Base-by-base conservation (phyloP, 2,329 filamentous ascomycete genomes). In the Pseudogymnoascus verrucosus region DNA sequence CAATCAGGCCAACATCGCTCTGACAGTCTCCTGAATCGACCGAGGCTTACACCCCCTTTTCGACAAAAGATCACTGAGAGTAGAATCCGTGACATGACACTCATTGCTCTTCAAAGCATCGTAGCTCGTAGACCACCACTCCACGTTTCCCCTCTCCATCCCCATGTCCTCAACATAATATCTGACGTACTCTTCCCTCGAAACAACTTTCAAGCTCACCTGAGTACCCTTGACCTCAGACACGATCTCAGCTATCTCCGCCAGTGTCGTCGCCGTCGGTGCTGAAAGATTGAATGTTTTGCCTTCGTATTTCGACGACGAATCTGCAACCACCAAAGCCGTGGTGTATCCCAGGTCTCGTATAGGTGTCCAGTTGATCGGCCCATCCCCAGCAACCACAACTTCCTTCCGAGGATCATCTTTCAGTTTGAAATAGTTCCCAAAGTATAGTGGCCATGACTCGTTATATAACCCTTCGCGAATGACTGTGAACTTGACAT, bases 391-490 rank as follows among this genome's bases (percentile, higher is more conserved):
- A 3, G 68, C 67, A n/a, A 71, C 23, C 7, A 71, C 54, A 36
- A 71, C 31, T 59, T 71, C 70, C 4, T 63, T 62, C 4, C 69
- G 63, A 7, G 66, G 60, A 34, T 69, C 68, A 1, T 64, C 37
- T 21, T 64, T 60, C 2, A 60, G 21, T 5, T 66, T 61, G 51
- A 64, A 69, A 31, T 62, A 64, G 61, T 69, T 68, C 1, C 69
- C 70, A 5, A 69, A 51, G 64, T 71, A 72, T 2, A 71, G 31
- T 1, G 69, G 68, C 69, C 69, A 72, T 26, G 60, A 65, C 59
- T 70, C 68, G 51, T 69, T 70, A 44, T 71, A 71, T 26, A 72
- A 36, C 3, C 70, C 69, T 59, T 71, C 66, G 10, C 68, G 60
- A n/a, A 70, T 63, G 23, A 70, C 54, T n/a, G 69, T 71, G 21